Percentiles rank a stretch among this genome's conserved stretches.
Evolutionary conservation across 225 moss, liverwort and hornwort species (phyloP).

Genomic region (Pleurozium schreberi): DNA sequence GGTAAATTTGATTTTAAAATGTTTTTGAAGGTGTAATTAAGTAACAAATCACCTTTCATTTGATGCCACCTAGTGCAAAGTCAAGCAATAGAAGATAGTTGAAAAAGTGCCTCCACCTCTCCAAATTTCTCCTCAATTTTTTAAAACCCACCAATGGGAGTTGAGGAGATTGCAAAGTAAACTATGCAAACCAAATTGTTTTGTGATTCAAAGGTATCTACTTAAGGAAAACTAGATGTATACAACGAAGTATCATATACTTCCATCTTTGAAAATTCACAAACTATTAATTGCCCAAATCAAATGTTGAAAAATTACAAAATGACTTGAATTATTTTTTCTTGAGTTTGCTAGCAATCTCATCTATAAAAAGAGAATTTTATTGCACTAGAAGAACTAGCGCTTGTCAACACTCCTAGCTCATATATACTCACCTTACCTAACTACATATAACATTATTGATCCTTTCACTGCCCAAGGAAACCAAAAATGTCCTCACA

Average conservation of each 20-base stretch:
- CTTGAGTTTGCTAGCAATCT: neutral
- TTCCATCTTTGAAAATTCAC: neutral
- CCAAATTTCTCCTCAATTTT: neutral
- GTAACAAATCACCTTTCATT: neutral
- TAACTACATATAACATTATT: too few relatives aligned
- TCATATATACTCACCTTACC: neutral
- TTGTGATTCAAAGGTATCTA: too few relatives aligned
- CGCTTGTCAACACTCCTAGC: neutral
- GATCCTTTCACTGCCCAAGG: too few relatives aligned
- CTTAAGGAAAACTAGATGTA: fast-evolving
- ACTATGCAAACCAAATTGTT: neutral
- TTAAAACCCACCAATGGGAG: neutral
- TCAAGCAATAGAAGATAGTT: neutral
- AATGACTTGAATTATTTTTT: neutral
- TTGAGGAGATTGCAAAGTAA: neutral
- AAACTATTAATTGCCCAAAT: neutral
- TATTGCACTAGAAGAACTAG: neutral
- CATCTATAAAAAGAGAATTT: neutral
- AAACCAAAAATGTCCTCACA: too few relatives aligned
- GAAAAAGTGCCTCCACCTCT: neutral
- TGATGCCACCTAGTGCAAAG: neutral
- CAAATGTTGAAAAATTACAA: neutral
- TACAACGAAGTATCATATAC: fast-evolving
- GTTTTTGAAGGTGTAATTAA: neutral
- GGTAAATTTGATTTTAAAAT: neutral